A percentile compares a stretch with the other conserved stretches of the same genome.
phyloP scores from a whole-genome alignment of 139 green algal genomes.

The Chlorella sorokiniana region DNA sequence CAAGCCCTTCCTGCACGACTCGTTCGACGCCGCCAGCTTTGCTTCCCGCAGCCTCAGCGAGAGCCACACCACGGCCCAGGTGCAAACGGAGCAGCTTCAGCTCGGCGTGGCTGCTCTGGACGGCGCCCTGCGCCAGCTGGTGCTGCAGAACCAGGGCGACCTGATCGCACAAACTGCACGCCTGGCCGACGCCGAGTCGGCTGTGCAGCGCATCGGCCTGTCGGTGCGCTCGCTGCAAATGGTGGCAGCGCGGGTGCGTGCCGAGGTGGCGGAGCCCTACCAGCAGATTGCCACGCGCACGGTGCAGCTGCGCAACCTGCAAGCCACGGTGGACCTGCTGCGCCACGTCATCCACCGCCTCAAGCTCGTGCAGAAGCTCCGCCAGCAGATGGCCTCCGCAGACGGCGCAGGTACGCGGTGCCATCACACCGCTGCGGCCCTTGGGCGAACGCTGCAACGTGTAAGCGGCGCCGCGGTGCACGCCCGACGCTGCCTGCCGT shows the following conservation, averaged over 20 bases:
- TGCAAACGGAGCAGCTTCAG: conserved; percentile 68
- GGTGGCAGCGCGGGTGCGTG: conserved; percentile 63
- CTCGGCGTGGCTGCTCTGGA: conserved; percentile 66
- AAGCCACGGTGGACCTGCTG: conserved; percentile 68
- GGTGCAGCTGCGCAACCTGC: conserved; percentile 55
- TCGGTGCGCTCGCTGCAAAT: conserved; percentile 69
- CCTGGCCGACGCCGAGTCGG: conserved; percentile 63
- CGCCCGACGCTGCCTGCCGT: neutral
- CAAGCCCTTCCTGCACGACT: conserved; percentile 39
- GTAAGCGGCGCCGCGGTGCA: too few relatives aligned
- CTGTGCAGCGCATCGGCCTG: conserved; percentile 62
- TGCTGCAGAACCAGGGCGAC: conserved; percentile 56
- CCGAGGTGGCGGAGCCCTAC: conserved; percentile 72
- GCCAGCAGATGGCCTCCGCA: conserved; percentile 21
- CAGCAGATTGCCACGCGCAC: conserved; percentile 43
- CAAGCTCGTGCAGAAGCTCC: conserved; percentile 61
- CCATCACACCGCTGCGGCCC: neutral
- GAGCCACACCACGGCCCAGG: conserved; percentile 66
- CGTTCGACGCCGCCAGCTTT: conserved; percentile 77
- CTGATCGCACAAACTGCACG: conserved; percentile 47
- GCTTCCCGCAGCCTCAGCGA: conserved; percentile 63
- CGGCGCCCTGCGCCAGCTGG: conserved; percentile 53
- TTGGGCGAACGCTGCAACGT: too few relatives aligned
- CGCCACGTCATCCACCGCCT: conserved; percentile 70
- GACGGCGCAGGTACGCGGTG: neutral